A percentile compares a stretch with the other conserved stretches of the same genome.
Evolutionary conservation across 129 eudicot species (phyloP).

Genomic region (Daucus carota): DNA sequence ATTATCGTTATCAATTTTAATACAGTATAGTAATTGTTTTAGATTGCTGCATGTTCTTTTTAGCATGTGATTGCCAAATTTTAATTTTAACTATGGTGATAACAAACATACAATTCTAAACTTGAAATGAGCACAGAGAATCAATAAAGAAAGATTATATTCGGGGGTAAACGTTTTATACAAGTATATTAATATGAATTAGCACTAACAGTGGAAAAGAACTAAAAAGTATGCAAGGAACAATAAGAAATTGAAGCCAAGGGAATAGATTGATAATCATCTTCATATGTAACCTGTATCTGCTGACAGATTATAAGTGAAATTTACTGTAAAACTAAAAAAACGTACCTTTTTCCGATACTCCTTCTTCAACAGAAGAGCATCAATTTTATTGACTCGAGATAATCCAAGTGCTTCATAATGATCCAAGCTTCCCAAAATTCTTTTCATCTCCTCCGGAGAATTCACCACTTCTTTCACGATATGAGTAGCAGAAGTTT

Average conservation of each 20-base stretch:
- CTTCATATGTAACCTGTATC: background rate
- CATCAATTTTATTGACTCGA: slow-evolving; percentile 57
- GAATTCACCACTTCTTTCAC: slow-evolving; percentile 64
- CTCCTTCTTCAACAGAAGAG: slow-evolving; percentile 68
- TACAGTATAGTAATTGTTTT: background rate
- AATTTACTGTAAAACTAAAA: no score
- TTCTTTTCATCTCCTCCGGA: slow-evolving; percentile 67
- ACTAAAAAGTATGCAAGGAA: background rate
- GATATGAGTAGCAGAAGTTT: slow-evolving; percentile 37
- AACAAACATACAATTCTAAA: background rate
- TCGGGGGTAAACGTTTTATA: background rate
- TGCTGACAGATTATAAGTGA: background rate
- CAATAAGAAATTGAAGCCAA: background rate
- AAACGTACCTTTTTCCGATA: slow-evolving; percentile 81
- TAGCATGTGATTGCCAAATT: background rate
- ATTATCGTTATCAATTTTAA: background rate
- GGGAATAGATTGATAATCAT: background rate
- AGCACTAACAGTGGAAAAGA: background rate
- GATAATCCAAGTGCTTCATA: slow-evolving; percentile 75
- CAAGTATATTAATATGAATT: background rate
- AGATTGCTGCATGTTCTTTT: background rate
- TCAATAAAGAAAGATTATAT: background rate
- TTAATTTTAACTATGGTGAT: no score
- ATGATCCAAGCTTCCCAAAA: slow-evolving; percentile 61
- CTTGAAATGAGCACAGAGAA: background rate